These are phyloP conservation scores for Yamadazyma conglobata DNA, from an alignment of 1,139 yeast species.

Conservation along the genomic window DNA sequence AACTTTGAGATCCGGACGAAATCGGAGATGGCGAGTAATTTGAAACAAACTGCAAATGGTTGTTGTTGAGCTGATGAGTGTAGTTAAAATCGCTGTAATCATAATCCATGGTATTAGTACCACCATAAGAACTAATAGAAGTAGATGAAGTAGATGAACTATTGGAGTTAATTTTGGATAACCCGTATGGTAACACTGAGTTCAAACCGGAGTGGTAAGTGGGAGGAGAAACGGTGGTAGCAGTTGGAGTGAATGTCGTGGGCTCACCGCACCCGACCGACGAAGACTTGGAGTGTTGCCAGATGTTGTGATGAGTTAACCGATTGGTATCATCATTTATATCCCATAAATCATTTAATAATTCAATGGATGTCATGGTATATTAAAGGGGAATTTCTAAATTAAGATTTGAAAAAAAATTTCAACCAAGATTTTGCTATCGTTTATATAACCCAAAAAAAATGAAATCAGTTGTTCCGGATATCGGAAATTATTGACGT, in stretches of 20 bases:
- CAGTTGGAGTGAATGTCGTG: background rate
- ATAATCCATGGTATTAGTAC: background rate
- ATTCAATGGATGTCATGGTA: slow-evolving; percentile 11
- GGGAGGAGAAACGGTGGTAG: background rate
- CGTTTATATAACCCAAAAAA: slow-evolving; percentile 2
- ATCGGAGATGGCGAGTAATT: background rate
- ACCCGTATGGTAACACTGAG: too few species aligned
- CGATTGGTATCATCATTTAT: slow-evolving; percentile 1
- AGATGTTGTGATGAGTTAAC: slow-evolving; percentile 1
- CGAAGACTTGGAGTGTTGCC: background rate
- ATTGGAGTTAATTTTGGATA: slow-evolving; percentile 6
- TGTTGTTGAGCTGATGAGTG: background rate
- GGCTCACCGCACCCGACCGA: too few species aligned
- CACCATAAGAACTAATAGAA: slow-evolving; percentile 1
- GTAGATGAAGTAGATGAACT: slow-evolving; percentile 6
- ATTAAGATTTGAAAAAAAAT: too few species aligned
- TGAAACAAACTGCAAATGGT: background rate
- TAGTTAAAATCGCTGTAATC: slow-evolving; percentile 1
- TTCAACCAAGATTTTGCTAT: background rate
- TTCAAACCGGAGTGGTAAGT: background rate
- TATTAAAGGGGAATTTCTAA: too few species aligned
- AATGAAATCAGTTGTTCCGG: slow-evolving; percentile 11
- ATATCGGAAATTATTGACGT: slow-evolving; percentile 9
- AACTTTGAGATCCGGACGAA: background rate
- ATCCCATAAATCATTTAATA: slow-evolving; percentile 15